Evolutionary conservation across 2,329 filamentous ascomycete genomes (phyloP).

Genomic region (Huntiella decipiens): DNA sequence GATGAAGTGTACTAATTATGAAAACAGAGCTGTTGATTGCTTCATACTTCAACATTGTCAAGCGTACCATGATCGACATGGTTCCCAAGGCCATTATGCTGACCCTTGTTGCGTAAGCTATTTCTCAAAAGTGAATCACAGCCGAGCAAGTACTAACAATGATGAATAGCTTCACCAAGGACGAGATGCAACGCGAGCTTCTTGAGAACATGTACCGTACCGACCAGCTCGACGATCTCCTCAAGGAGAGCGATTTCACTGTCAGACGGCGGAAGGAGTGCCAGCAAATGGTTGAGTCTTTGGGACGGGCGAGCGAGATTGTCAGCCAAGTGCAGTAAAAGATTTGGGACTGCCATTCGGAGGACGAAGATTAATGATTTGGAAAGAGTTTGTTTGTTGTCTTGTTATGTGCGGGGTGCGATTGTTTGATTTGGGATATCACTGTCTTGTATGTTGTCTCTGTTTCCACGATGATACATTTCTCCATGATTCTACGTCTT

Average conservation of each 20-base stretch:
- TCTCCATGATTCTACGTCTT: not conserved
- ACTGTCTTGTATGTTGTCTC: slow-evolving; percentile 1
- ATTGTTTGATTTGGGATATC: slow-evolving; percentile 8
- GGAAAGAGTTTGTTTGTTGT: not conserved
- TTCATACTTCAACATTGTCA: slow-evolving; percentile 96
- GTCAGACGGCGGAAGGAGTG: slow-evolving; percentile 90
- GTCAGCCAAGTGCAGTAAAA: slow-evolving; percentile 57
- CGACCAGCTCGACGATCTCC: slow-evolving; percentile 74
- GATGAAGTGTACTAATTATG: slow-evolving; percentile 5
- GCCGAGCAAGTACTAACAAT: not conserved
- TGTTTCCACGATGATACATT: not conserved
- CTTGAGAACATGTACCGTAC: slow-evolving; percentile 95
- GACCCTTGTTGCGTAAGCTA: slow-evolving; percentile 73
- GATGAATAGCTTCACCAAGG: slow-evolving; percentile 60
- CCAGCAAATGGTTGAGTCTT: slow-evolving; percentile 95
- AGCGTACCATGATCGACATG: slow-evolving; percentile 98
- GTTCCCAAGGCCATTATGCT: slow-evolving; percentile 99
- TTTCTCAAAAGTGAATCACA: not conserved
- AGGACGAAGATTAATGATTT: not conserved
- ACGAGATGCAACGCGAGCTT: slow-evolving; percentile 95
- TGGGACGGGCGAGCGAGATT: slow-evolving; percentile 82
- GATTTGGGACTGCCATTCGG: not conserved
- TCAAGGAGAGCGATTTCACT: slow-evolving; percentile 97
- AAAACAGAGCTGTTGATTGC: slow-evolving; percentile 70
- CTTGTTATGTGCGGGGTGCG: not conserved